Base-by-base conservation (phyloP, 2,329 filamentous ascomycete genomes). In the Claviceps digitariae region DNA sequence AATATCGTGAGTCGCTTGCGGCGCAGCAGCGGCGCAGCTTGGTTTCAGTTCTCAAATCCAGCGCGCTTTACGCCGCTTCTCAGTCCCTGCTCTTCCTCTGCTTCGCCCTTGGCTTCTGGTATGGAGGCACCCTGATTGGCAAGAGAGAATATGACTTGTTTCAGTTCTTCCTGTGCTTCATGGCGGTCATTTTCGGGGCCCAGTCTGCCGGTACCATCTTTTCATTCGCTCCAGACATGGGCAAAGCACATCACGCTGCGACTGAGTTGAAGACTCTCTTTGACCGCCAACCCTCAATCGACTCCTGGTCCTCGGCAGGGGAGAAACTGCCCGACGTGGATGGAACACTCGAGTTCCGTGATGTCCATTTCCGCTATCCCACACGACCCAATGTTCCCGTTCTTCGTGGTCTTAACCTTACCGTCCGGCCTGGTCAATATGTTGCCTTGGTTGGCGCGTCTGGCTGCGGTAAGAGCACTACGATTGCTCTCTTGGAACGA, bases 331-430 rank as follows among this genome's bases (percentile, higher is more conserved):
- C 79, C 1, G 63, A 74, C 2, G 76, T 91, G 25, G 80, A 93
- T 21, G 91, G 90, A 27, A 78, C 77, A 13, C 80, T 98, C 57
- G 90, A 97, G 66, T 95, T 98, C 72, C 82, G 86, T 21, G 83
- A 94, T 59, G 90, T 97, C 2, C 89, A 95, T 66, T 97, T 96
- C 77, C 81, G 89, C 44, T 98, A 97, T 63, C 90, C 91, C 0
- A 95, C 89, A 0, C 82, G 93, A 1, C 87, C 88, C 0, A 89
- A 95, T 60, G 88, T 95, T 60, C 87, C 89, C n/a, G 89, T 97
- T 0, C 81, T 97, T 2, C 85, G 88, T 29, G 91, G 90, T 0
- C 74, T 96, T 12, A 84, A 91, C 67, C 74, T 91, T 7, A 74
- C 72, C 15, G 79, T 91, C 44, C 79, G 82, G 29, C 86, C 87